A percentile compares a stretch with the other conserved stretches of the same genome.
phyloP scores from a whole-genome alignment of 2,329 filamentous ascomycete species.

The Colletotrichum costaricense region DNA sequence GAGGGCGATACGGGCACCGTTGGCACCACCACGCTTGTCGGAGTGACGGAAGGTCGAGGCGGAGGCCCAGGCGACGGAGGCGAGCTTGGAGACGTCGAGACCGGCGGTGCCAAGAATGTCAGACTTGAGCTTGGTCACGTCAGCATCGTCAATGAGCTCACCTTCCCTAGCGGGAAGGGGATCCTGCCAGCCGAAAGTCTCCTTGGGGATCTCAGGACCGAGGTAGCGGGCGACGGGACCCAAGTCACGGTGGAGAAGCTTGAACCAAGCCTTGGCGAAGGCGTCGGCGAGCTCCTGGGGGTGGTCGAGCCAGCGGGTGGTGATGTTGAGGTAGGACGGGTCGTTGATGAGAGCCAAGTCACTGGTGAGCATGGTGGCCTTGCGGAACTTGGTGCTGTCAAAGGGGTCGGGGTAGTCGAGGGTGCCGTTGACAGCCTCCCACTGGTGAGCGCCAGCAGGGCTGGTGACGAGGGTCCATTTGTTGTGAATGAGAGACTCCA shows the following conservation, averaged over 20 bases:
- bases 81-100: constrained; percentile 69
- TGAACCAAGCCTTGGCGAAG: constrained; percentile 84
- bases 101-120: constrained; percentile 72
- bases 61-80: constrained; percentile 75
- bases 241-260: constrained; percentile 84
- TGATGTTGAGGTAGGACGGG: constrained; percentile 80
- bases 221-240: constrained; percentile 78
- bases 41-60: constrained; percentile 79
- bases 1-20: constrained; percentile 82
- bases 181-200: constrained; percentile 81
- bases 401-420: constrained; percentile 77
- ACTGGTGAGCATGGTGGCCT: constrained; percentile 81
- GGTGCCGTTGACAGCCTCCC: constrained; percentile 77
- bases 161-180: constrained; percentile 71
- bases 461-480: constrained; percentile 83
- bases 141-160: constrained; percentile 69
- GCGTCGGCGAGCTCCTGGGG: constrained; percentile 76
- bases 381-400: constrained; percentile 77
- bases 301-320: constrained; percentile 75
- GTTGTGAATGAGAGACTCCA: constrained; percentile 82
- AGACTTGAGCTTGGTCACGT: constrained; percentile 75
- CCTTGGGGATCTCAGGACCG: constrained; percentile 78
- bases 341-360: constrained; percentile 80
- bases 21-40: constrained; percentile 87
- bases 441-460: constrained; percentile 82